A percentile compares a stretch with the other conserved stretches of the same genome.
phyloP scores from a whole-genome alignment of 208 protist genomes.

The Leishmania martiniquensis region DNA sequence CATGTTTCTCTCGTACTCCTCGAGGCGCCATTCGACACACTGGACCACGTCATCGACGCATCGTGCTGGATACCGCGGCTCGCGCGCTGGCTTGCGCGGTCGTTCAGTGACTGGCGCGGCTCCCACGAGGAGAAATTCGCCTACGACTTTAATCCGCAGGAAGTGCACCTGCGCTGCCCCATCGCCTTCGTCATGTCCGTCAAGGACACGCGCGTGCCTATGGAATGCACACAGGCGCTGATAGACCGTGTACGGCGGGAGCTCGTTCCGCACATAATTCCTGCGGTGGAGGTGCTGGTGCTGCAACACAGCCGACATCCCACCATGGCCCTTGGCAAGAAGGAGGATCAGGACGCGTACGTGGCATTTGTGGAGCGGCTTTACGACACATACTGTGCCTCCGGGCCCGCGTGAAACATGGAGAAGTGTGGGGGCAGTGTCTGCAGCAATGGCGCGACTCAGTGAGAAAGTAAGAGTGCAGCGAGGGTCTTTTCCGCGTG shows the following conservation, averaged over 20 bases:
- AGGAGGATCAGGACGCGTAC: slow-evolving; percentile 85
- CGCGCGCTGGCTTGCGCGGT: slow-evolving; percentile 65
- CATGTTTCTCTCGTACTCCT: slow-evolving; percentile 86
- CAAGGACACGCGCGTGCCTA: slow-evolving; percentile 76
- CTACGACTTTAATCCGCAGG: slow-evolving; percentile 58
- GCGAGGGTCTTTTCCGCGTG: neutral
- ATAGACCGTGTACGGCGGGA: slow-evolving; percentile 59
- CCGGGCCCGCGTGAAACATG: neutral
- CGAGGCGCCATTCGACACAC: slow-evolving; percentile 85
- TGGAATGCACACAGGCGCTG: slow-evolving; percentile 63
- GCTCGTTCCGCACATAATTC: slow-evolving; percentile 72
- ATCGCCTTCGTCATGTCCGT: slow-evolving; percentile 83
- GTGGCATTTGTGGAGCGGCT: slow-evolving; percentile 80
- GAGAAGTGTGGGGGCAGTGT: neutral
- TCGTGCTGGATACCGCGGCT: slow-evolving; percentile 67
- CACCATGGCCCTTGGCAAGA: slow-evolving; percentile 71
- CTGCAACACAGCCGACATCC: slow-evolving; percentile 78
- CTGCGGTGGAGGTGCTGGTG: slow-evolving; percentile 79
- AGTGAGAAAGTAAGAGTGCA: neutral
- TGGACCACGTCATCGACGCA: slow-evolving; percentile 71
- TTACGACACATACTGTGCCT: slow-evolving; percentile 74
- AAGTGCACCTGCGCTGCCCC: slow-evolving; percentile 73
- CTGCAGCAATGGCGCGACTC: neutral
- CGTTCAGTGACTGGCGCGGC: slow-evolving; percentile 75
- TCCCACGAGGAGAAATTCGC: slow-evolving; percentile 35